Evolutionary conservation across 352 stramenopile genomes (phyloP), one percentile per base, ranked within the genome.

Genomic region (Globisporangium sylvaticum): DNA sequence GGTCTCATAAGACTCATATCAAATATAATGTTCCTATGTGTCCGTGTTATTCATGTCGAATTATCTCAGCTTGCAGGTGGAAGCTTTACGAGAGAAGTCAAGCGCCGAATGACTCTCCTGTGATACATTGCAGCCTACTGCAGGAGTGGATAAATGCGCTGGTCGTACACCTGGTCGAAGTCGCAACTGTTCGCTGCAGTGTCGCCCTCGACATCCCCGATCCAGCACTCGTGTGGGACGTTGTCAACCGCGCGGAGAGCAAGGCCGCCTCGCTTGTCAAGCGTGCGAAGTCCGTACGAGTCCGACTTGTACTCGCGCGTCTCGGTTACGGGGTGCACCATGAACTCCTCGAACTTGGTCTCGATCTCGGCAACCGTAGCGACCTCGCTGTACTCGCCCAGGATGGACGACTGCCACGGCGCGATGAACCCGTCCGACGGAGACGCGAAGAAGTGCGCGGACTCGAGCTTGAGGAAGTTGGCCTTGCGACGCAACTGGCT

Each of bases 401-500:
- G 61, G 1, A 79, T 29, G 0, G 63, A 74, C 20, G 60, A 73
- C 50, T 88, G 78, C 76, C 74, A 88, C 32, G 78, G 76, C 3
- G 69, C 31, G 48, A 83, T 65, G 3, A 78, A n/a, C 8, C 76
- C 77, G 32, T 85, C 79, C 46, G 75, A 37, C 1, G 77, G 76
- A 5, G 77, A 85, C 0, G 72, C 72, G 42, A 88, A 82, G 71
- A 82, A 84, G 66, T 86, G 74, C 1, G 77, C 79, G 10, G 66
- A 66, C 39, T 76, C 67, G 25, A 84, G 62, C 54, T 74, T 79
- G 15, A 73, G 53, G 46, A 78, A 84, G 71, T 88, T 88, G 62
- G 46, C 37, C 25, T 80, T 80, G 37, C 77, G 79, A 3, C 74
- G 71, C 7, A 53, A 52, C 39, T 85, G 68, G 12, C 73, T 46